Percentiles rank a stretch among this genome's conserved stretches.
These are phyloP conservation scores for Forsythia viridissima DNA, from an alignment of 257 asterid genomes.

Conservation along the genomic window DNA sequence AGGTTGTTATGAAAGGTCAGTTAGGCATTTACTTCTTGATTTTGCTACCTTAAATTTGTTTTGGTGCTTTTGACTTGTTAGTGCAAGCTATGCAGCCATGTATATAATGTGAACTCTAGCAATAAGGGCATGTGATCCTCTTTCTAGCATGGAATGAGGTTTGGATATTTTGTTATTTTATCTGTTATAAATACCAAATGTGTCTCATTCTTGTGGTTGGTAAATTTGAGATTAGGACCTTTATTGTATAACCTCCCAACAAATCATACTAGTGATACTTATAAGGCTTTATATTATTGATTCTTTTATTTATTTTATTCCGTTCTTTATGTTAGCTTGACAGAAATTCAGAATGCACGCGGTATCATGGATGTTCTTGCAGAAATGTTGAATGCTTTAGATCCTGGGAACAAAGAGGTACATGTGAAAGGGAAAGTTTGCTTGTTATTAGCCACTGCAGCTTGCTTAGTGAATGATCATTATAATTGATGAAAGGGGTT, in stretches of 20 bases:
- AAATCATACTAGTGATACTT: not conserved
- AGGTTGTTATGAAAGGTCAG: not conserved
- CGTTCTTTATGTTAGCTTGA: conserved; percentile 53
- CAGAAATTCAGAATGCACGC: conserved; percentile 96
- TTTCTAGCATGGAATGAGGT: conserved; percentile 8
- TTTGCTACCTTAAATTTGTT: not conserved
- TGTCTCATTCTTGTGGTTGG: conserved; percentile 11
- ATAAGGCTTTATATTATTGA: conserved; percentile 20
- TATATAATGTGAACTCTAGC: conserved; percentile 8
- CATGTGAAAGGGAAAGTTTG: not conserved
- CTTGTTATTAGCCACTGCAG: conserved; percentile 2
- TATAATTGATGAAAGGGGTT: not conserved
- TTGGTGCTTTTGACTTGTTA: conserved; percentile 6
- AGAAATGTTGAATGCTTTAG: conserved; percentile 95
- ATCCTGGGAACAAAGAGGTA: conserved; percentile 96
- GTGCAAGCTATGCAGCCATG: not conserved
- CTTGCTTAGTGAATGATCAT: conserved; percentile 22
- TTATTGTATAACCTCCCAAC: not conserved
- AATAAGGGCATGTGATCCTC: conserved; percentile 1
- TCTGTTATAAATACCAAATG: conserved; percentile 5
- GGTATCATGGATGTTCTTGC: conserved; percentile 98
- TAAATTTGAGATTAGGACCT: not conserved
- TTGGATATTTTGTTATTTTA: not conserved
- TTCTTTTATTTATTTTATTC: conserved; percentile 20
- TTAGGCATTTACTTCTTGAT: not conserved